Percentiles rank a stretch among this genome's conserved stretches.
These are phyloP conservation scores for Diaporthe sp. DNA, from an alignment of 2,329 filamentous ascomycete genomes.

Conservation along the genomic window DNA sequence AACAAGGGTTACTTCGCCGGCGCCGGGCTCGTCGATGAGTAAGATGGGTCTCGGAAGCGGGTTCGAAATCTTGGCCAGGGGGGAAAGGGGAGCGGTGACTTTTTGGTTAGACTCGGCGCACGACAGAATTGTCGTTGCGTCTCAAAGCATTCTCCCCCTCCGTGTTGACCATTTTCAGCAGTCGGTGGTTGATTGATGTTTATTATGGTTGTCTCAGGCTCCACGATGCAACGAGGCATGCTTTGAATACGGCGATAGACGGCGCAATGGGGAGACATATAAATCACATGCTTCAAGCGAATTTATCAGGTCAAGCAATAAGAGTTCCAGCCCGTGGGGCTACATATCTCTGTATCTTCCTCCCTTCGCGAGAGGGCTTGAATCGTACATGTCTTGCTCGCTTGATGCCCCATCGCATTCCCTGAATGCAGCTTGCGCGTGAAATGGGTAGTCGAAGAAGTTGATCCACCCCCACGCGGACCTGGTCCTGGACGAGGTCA, in stretches of 20 bases:
- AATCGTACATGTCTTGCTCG: constrained; percentile 13
- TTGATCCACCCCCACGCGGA: too few species aligned
- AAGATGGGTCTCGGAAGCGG: not conserved
- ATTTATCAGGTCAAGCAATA: constrained; percentile 11
- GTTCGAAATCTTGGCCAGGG: too few species aligned
- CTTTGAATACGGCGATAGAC: constrained; percentile 13
- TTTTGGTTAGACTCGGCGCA: not conserved
- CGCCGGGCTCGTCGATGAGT: constrained; percentile 72
- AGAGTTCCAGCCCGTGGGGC: not conserved
- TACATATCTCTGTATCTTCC: not conserved
- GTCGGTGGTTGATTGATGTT: not conserved
- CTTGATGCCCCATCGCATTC: not conserved
- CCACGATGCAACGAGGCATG: not conserved
- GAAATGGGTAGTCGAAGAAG: not conserved
- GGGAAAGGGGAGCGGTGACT: not conserved
- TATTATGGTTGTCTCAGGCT: not conserved
- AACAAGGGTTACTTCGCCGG: constrained; percentile 98
- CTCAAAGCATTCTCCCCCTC: not conserved
- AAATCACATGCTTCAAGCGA: constrained; percentile 23
- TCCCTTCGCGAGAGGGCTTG: not conserved
- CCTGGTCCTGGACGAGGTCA: not conserved
- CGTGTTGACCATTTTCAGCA: not conserved
- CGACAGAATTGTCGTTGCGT: not conserved
- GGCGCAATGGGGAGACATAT: constrained; percentile 21
- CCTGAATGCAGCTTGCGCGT: not conserved